phyloP scores from a whole-genome alignment of 2,329 filamentous ascomycete species.

The Fusarium stilboides region DNA sequence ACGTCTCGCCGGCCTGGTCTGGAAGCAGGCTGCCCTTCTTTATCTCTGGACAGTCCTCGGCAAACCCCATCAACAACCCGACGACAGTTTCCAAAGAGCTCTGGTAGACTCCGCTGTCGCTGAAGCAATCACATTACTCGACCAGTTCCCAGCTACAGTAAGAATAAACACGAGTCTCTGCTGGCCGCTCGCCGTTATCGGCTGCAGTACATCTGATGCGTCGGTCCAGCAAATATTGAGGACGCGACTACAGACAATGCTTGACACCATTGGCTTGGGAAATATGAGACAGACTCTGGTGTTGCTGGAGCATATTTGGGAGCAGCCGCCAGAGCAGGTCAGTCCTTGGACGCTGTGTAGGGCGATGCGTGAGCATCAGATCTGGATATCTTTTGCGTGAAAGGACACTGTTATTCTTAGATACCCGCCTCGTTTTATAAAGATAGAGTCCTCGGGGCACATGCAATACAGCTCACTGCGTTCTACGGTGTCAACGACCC shows the following conservation, averaged over 20 bases:
- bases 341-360: conserved; percentile 62
- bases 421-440: conserved; percentile 29
- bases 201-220: conserved; percentile 55
- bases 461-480: conserved; percentile 4
- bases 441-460: conserved; percentile 24
- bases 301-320: conserved; percentile 62
- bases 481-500: no score
- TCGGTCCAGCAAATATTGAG: conserved; percentile 57
- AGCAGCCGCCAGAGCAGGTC: conserved; percentile 48
- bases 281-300: conserved; percentile 62
- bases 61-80: conserved; percentile 44
- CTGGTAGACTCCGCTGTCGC: conserved; percentile 51
- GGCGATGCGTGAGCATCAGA: conserved; percentile 62
- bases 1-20: conserved; percentile 59
- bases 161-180: conserved; percentile 59
- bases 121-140: conserved; percentile 52
- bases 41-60: conserved; percentile 59
- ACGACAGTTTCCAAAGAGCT: conserved; percentile 42
- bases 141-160: conserved; percentile 52
- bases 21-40: conserved; percentile 61
- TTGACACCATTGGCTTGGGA: conserved; percentile 59
- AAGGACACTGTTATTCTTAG: conserved; percentile 12
- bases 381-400: conserved; percentile 66
- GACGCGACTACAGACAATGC: conserved; percentile 54
- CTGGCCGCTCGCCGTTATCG: conserved; percentile 58